Base-by-base conservation (phyloP, 176 grass and related monocot genomes). In the Triticum monococcum region DNA sequence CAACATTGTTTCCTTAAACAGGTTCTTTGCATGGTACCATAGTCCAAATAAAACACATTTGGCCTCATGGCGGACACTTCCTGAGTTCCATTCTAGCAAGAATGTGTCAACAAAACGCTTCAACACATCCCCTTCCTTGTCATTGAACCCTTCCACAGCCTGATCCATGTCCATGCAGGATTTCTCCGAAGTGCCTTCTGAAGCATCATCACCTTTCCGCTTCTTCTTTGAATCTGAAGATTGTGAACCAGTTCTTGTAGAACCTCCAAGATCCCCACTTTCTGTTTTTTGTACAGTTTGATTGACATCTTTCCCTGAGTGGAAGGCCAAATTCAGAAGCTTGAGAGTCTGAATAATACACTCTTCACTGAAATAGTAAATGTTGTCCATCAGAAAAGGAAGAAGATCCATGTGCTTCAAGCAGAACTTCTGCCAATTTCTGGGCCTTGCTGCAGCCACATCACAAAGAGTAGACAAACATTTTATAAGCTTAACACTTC, bases 381-480 rank as follows among this genome's bases (percentile, higher is more conserved):
- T 81, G 70, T 89, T 89, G 79, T 92, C 91, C 91, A 95, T 88
- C 46, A 98, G 87, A 87, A 98, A 95, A 12, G 91, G 93, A 66
- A 98, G 90, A 84, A 95, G 81, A 57, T 96, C 96, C 28, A 75
- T 85, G 86, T 95, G 80, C 87, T 96, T 98, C 84, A 94, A 96
- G 84, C 96, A 98, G 80, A 89, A 98, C 70, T 98, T 98, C 72
- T 98, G 96, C 96, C 96, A 98, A 93, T 98, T 98, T 87, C 88
- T 98, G 26, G 96, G 96, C 73, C 96, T 95, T 85, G 96, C 87
- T 77, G 84, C 85, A 81, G 96, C 93, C 62, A 95, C 96, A 80
- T 98, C 96, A 89, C 85, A 89, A 46, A 95, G 84, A 77, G 90
- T 86, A 88, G 86, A 93, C 48, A 98, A 83, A 86, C 93, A 98